Evolutionary conservation across 148 eudicot genomes (phyloP).

Genomic region (Drosera capensis): DNA sequence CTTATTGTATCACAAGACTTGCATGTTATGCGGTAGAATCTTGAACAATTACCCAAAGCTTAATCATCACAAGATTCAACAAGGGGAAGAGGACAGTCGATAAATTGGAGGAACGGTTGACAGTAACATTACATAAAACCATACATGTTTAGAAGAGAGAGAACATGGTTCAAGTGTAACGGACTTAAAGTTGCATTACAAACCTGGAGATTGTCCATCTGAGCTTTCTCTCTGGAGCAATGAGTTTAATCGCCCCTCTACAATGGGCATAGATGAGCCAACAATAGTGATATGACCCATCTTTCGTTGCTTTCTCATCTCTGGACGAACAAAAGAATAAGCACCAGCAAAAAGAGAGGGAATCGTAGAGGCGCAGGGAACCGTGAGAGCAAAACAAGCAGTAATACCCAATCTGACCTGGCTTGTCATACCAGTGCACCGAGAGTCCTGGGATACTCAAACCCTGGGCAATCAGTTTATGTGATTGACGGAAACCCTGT

Average conservation of each 20-base stretch:
- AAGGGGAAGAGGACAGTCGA: too few species aligned
- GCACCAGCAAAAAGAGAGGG: background rate
- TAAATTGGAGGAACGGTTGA: too few species aligned
- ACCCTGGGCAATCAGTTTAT: constrained; percentile 54
- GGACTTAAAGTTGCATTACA: constrained; percentile 2
- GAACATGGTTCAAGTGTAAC: too few species aligned
- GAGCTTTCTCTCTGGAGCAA: constrained; percentile 33
- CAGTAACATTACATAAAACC: background rate
- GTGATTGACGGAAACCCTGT: constrained; percentile 54
- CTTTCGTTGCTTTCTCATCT: constrained; percentile 81
- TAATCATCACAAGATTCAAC: too few species aligned
- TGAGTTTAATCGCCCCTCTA: constrained; percentile 48
- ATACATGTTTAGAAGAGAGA: too few species aligned
- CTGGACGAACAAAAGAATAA: too few species aligned
- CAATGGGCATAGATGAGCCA: constrained; percentile 59
- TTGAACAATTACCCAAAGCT: too few species aligned
- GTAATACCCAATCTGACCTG: constrained; percentile 37
- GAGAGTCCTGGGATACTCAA: constrained; percentile 52
- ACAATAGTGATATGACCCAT: constrained; percentile 87
- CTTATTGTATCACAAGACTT: too few species aligned
- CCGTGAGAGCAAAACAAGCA: background rate
- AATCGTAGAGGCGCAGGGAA: background rate
- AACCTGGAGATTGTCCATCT: constrained; percentile 29
- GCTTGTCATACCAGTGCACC: constrained; percentile 88
- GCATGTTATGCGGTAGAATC: too few species aligned